A percentile compares a stretch with the other conserved stretches of the same genome.
Conservation (phyloP, 371 early-diverging fungal genomes). For the Pancytospora philotis region DNA sequence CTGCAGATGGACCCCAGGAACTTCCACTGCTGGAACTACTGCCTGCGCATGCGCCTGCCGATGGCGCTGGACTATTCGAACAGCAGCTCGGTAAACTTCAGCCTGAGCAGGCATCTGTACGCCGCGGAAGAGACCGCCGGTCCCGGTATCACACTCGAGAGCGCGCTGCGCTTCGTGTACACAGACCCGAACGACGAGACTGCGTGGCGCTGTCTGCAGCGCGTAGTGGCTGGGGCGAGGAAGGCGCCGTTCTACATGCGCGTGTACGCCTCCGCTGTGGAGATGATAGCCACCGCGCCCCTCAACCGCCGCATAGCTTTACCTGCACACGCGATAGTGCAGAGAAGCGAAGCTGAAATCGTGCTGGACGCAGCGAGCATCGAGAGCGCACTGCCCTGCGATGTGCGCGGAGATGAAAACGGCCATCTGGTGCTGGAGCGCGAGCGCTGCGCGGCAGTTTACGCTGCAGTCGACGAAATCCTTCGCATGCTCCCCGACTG, state of each 20-base stretch:
- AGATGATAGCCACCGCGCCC: not conserved
- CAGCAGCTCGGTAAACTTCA: constrained; percentile 37
- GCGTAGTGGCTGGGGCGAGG: constrained; percentile 12
- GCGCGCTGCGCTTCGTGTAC: constrained; percentile 33
- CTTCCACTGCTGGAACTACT: constrained; percentile 53
- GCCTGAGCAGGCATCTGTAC: too few relatives aligned
- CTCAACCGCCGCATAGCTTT: not conserved
- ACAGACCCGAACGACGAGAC: constrained; percentile 37
- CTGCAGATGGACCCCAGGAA: constrained; percentile 48
- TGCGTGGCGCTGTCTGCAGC: constrained; percentile 35
- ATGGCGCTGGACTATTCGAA: constrained; percentile 38
- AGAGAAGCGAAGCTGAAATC: not conserved
- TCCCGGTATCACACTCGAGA: not conserved
- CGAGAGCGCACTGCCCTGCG: too few relatives aligned
- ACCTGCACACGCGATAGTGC: not conserved
- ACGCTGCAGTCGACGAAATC: constrained; percentile 14
- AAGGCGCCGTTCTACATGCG: not conserved
- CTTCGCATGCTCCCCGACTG: constrained; percentile 21
- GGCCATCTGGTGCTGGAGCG: too few relatives aligned
- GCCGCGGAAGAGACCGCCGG: not conserved
- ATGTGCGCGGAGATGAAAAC: too few relatives aligned
- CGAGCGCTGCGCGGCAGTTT: too few relatives aligned
- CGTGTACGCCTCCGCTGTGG: not conserved
- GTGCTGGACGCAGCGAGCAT: not conserved
- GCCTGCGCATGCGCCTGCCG: not conserved